Evolutionary conservation across 768 basidiomycete genomes (phyloP), one percentile per base, ranked within the genome.

Genomic region (Tremella mesenterica): DNA sequence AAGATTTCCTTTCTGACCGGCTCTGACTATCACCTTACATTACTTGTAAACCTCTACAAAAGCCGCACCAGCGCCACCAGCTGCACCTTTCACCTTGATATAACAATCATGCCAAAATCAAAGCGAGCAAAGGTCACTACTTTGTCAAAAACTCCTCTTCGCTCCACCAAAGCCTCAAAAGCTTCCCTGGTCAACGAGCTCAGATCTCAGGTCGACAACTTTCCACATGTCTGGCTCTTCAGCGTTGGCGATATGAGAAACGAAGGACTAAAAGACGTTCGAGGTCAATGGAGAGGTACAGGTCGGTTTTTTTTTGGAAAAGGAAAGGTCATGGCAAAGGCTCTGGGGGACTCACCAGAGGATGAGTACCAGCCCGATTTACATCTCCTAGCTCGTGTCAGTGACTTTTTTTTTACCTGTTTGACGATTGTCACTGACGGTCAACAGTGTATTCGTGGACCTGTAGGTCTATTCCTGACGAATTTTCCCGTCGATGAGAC

Each of bases 241-340:
- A 83, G 86, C 63, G 88, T 96, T 4, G 92, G 91, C 14, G 83
- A 90, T 61, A 93, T 96, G 90, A 80, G 95, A 56, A 97, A 93
- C 76, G 77, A 90, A 25, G 85, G 89, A 74, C 76, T 99, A 33
- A 92, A 97, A 79, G 90, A 88, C 48, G 88, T 97, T 44, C 81
- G 95, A 60, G 83, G 83, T 55, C 77, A 86, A 59, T 99, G 95
- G 95, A 88, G 88, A 78, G 90, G 88, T 58, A 83, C 88, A 57
- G 90, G 88, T 50, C 83, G 90, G 62, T 82, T 93, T 75, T 92
- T 90, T 73, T 88, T 92, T 76, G 88, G 86, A 14, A 79, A 83
- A 65, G 76, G 75, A 55, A 75, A 75, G 49, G 88, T 99, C 25
- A 93, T 99, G 88, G 88, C 89, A 23, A 96, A 93, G 73, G 93